These are phyloP conservation scores for Chaetomium olivaceum DNA, from an alignment of 2,329 filamentous ascomycete genomes.

Conservation along the genomic window DNA sequence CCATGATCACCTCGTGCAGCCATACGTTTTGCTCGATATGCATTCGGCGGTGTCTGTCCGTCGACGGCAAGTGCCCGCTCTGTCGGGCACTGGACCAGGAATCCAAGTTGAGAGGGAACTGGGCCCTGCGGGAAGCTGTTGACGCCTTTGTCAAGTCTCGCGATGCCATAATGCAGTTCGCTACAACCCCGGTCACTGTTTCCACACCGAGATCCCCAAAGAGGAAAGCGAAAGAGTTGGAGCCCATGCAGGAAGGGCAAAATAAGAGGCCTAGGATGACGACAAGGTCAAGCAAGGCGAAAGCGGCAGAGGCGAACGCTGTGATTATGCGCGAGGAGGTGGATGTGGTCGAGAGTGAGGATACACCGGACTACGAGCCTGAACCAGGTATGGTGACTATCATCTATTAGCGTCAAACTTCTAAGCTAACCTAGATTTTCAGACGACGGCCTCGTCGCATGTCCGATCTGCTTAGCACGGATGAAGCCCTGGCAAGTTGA, in stretches of 20 bases:
- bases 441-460: conserved; percentile 77
- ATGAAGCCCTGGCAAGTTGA: conserved; percentile 83
- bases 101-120: conserved; percentile 80
- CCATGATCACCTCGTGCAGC: conserved; percentile 90
- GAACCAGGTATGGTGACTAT: conserved; percentile 35
- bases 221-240: conserved; percentile 48
- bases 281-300: conserved; percentile 49
- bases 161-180: conserved; percentile 62
- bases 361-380: conserved; percentile 38
- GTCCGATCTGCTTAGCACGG: conserved; percentile 74
- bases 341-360: conserved; percentile 38
- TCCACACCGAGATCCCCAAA: conserved; percentile 46
- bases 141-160: conserved; percentile 72
- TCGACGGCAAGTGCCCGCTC: conserved; percentile 83
- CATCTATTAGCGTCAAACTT: conserved; percentile 14
- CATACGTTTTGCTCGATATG: conserved; percentile 98
- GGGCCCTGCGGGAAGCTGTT: conserved; percentile 81
- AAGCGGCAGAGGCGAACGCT: conserved; percentile 41
- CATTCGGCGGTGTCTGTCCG: conserved; percentile 80
- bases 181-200: conserved; percentile 46
- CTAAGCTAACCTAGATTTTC: conserved; percentile 23
- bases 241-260: conserved; percentile 36
- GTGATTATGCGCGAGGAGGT: conserved; percentile 39
- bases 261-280: conserved; percentile 57
- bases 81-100: conserved; percentile 81